A percentile compares a stretch with the other conserved stretches of the same genome.
Conservation (phyloP, 345 rosid genomes). For the Eucalyptus caleyi region DNA sequence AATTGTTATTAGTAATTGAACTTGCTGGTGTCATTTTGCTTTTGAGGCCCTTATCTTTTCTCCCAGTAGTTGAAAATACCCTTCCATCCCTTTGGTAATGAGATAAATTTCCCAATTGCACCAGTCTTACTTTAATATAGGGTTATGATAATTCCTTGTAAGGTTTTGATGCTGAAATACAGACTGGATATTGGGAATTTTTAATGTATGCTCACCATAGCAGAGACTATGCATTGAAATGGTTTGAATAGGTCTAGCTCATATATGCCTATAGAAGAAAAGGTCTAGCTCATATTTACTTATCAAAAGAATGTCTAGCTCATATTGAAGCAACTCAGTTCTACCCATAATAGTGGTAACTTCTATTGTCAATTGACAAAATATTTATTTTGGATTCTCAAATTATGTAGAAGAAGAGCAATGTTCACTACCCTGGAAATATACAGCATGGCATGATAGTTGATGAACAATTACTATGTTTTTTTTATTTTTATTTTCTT, state of each 20-base stretch:
- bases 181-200: neutral
- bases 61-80: neutral
- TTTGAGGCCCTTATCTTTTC: neutral
- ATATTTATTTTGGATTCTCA: neutral
- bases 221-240: neutral
- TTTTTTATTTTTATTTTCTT: neutral
- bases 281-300: neutral
- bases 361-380: neutral
- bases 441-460: neutral
- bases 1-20: neutral
- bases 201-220: neutral
- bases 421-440: neutral
- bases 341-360: neutral
- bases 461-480: neutral
- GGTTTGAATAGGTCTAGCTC: neutral
- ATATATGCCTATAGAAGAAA: neutral
- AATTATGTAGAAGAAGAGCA: neutral
- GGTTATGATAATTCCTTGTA: neutral
- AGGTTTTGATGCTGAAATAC: neutral
- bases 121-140: neutral
- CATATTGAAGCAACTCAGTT: neutral
- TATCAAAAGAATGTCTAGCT: neutral
- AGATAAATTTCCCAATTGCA: neutral
- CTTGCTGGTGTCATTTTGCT: neutral
- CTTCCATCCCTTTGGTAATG: neutral